Base-by-base conservation (phyloP, 257 asterid species). In the Solanum chilense region DNA sequence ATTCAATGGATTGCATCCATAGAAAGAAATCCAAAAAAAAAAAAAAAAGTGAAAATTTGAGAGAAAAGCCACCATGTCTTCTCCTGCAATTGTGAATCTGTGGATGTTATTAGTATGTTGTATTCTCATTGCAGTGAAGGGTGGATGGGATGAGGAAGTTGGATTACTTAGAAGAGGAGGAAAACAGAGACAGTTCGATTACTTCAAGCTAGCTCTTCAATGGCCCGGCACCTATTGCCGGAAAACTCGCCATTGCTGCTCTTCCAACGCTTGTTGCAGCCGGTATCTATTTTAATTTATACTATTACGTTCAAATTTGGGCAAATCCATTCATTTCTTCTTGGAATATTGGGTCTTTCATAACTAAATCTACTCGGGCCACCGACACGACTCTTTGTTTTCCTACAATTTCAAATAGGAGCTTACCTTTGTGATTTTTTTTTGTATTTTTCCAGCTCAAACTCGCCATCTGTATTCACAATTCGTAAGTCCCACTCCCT, bases 221-320 rank as follows among this genome's bases (percentile, higher is more conserved):
- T 96, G 98, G 99, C 98, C 98, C 41, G 97, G 92, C 82, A 96
- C 99, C 18, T 70, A 88, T 52, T 96, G 99, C 90, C 93, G 94
- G 39, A 86, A 71, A 87, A 91, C 93, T 39, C 93, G 88, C 89
- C 92, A 23, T 25, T 96, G 99, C 66, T 96, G 99, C 69, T 56
- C 95, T 84, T 60, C 94, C 45, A 96, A 95, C 88, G 98, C 92
- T 87, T 96, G 99, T 87, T 96, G 83, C 39, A 42, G 96, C 49
- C 93, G 96, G 99, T 96, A 94, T 70, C n/a, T 60, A 9, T 37
- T 33, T 33, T 33, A 33, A 33, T 33, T 33, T 33, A 33, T 60
- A 60, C 25, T 58, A 21, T 58, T 23, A 60, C 14, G 37, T 35
- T 73, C 12, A 37, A 73, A 14, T 73, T 33, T 20, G 47, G 81